Evolutionary conservation across 2,329 filamentous ascomycete species (phyloP).

Genomic region (Sclerotinia trifoliorum): DNA sequence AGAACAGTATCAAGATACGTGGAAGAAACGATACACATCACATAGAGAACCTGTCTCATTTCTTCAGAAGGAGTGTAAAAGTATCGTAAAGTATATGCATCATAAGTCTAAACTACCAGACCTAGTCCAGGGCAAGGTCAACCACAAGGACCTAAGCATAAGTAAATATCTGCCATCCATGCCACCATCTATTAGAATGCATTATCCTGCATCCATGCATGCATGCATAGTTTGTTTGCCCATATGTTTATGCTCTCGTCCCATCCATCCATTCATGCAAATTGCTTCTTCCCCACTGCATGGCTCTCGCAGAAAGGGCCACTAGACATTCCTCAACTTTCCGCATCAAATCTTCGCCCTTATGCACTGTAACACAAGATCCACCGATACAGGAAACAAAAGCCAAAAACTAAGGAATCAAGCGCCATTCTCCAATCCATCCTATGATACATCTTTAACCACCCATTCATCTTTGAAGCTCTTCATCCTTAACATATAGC

Average conservation of each 20-base stretch:
- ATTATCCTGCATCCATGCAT: not conserved
- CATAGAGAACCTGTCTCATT: too few species aligned
- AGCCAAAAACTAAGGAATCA: slow-evolving; percentile 19
- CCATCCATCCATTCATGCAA: not conserved
- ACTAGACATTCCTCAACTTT: not conserved
- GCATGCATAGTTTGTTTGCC: not conserved
- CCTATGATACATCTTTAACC: slow-evolving; percentile 15
- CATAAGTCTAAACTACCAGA: not conserved
- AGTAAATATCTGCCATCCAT: not conserved
- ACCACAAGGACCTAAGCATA: not conserved
- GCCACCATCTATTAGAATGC: not conserved
- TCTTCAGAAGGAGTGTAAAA: too few species aligned
- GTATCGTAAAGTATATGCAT: too few species aligned
- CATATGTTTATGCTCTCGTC: not conserved
- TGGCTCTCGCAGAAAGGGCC: not conserved
- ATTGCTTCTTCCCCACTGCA: not conserved
- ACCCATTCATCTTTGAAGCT: not conserved
- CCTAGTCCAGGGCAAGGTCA: not conserved
- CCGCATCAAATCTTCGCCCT: not conserved
- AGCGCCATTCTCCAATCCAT: slow-evolving; percentile 35
- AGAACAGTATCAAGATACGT: too few species aligned
- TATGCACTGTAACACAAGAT: not conserved
- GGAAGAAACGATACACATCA: too few species aligned
- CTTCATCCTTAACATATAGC: not conserved
- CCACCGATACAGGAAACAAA: not conserved